Conservation (phyloP, 2,329 filamentous ascomycete genomes). For the Graphiopsis chlorocephala region DNA sequence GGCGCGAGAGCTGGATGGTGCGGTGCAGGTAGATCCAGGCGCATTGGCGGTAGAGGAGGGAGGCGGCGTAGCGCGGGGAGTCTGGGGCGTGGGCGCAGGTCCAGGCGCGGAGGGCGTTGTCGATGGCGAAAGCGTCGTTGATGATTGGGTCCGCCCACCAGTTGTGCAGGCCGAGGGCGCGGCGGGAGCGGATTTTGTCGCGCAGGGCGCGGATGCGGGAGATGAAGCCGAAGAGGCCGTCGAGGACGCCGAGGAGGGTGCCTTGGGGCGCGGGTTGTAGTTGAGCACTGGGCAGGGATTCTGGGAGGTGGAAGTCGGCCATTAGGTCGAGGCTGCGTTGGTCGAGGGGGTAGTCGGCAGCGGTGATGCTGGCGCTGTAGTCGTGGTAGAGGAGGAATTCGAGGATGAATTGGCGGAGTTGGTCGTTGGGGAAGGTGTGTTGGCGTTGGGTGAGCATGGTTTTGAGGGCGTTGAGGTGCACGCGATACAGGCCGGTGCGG, state of each 20-base stretch:
- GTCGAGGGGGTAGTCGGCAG: constrained; percentile 41
- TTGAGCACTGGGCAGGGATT: constrained; percentile 40
- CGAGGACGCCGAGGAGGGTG: constrained; percentile 73
- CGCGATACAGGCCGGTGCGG: constrained; percentile 68
- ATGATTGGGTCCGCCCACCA: constrained; percentile 71
- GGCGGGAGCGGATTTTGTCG: constrained; percentile 68
- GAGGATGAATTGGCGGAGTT: constrained; percentile 68
- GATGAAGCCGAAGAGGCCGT: constrained; percentile 76
- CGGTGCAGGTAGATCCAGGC: constrained; percentile 64
- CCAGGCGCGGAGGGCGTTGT: constrained; percentile 72
- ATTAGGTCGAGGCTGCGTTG: constrained; percentile 50
- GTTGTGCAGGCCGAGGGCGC: constrained; percentile 61
- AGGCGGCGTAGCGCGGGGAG: constrained; percentile 54
- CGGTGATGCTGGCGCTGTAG: constrained; percentile 58
- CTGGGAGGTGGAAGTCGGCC: constrained; percentile 53
- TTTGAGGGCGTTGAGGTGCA: constrained; percentile 74
- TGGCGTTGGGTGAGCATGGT: constrained; percentile 62
- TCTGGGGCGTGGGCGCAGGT: constrained; percentile 56
- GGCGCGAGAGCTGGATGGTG: constrained; percentile 55
- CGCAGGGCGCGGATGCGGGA: constrained; percentile 75
- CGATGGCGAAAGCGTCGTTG: constrained; percentile 71
- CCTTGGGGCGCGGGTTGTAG: constrained; percentile 46
- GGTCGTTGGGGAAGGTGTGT: constrained; percentile 49
- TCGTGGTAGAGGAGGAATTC: constrained; percentile 84
- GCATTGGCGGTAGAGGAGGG: constrained; percentile 60